These are phyloP conservation scores for Cryptococcus maquisensis DNA, from an alignment of 1,284 basidiomycete genomes.

Conservation along the genomic window DNA sequence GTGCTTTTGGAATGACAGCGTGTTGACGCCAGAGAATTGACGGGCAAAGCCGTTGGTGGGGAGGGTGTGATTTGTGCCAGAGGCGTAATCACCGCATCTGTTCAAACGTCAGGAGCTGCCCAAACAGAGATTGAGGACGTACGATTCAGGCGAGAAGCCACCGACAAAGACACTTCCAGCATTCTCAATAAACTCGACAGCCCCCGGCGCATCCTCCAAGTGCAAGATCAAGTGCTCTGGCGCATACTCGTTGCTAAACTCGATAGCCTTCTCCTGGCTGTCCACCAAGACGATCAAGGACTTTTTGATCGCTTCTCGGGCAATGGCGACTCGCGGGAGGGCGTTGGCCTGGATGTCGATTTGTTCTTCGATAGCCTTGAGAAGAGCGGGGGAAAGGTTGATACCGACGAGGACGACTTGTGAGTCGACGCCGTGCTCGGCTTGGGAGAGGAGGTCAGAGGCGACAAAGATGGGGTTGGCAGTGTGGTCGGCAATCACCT, in stretches of 20 bases:
- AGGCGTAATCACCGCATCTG: slow-evolving; percentile 97
- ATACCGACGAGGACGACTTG: slow-evolving; percentile 92
- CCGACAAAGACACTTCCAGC: slow-evolving; percentile 97
- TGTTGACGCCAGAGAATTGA: slow-evolving; percentile 98
- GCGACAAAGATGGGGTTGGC: slow-evolving; percentile 88
- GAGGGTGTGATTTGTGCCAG: slow-evolving; percentile 96
- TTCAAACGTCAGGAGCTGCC: background rate
- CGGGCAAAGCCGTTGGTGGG: slow-evolving; percentile 94
- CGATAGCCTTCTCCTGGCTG: slow-evolving; percentile 69
- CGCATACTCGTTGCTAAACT: slow-evolving; percentile 94
- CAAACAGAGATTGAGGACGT: slow-evolving; percentile 4
- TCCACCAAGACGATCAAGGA: slow-evolving; percentile 78
- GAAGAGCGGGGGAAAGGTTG: slow-evolving; percentile 59
- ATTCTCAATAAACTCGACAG: slow-evolving; percentile 70
- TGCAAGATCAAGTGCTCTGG: slow-evolving; percentile 95
- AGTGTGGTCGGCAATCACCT: slow-evolving; percentile 89
- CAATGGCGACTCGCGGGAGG: slow-evolving; percentile 82
- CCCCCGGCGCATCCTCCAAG: slow-evolving; percentile 64
- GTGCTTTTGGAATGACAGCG: slow-evolving; percentile 95
- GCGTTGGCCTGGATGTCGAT: slow-evolving; percentile 84
- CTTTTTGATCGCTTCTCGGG: slow-evolving; percentile 85
- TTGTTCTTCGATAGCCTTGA: slow-evolving; percentile 74
- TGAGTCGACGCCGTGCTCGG: slow-evolving; percentile 96
- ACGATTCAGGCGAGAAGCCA: slow-evolving; percentile 90
- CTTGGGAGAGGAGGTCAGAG: slow-evolving; percentile 93